A percentile compares a stretch with the other conserved stretches of the same genome.
Conservation (phyloP, 768 basidiomycete genomes). For the Trametes cingulata region DNA sequence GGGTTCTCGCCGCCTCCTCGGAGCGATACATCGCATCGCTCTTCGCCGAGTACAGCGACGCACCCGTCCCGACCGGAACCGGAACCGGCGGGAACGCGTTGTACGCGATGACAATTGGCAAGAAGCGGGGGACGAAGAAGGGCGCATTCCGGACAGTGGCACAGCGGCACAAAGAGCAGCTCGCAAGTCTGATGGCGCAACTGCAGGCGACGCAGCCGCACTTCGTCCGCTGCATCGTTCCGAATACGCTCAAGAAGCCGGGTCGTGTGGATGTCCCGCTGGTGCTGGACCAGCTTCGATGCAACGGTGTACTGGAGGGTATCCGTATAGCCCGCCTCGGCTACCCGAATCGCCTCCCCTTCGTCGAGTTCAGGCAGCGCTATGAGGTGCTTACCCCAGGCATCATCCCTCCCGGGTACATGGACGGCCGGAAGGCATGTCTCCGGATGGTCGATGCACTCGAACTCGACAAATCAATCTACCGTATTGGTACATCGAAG, state of each 20-base stretch:
- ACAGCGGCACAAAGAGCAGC: conserved; percentile 95
- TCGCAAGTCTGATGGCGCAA: conserved; percentile 87
- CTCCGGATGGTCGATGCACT: conserved; percentile 86
- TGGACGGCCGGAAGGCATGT: conserved; percentile 96
- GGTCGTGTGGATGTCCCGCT: conserved; percentile 91
- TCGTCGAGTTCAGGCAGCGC: conserved; percentile 95
- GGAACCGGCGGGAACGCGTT: conserved; percentile 42
- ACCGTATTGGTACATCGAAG: conserved; percentile 94
- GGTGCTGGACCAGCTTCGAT: conserved; percentile 93
- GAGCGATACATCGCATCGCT: conserved; percentile 81
- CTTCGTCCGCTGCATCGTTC: conserved; percentile 97
- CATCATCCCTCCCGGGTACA: conserved; percentile 91
- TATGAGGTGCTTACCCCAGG: conserved; percentile 96
- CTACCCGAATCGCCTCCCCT: conserved; percentile 95
- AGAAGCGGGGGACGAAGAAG: conserved; percentile 83
- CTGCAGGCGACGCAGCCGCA: conserved; percentile 94
- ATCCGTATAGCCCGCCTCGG: conserved; percentile 97
- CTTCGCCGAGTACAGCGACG: conserved; percentile 79
- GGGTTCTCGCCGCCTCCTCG: conserved; percentile 79
- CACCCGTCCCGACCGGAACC: conserved; percentile 34
- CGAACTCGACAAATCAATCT: conserved; percentile 81
- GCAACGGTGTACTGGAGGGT: conserved; percentile 98
- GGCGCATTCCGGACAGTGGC: conserved; percentile 96
- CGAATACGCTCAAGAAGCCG: conserved; percentile 89
- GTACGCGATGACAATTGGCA: conserved; percentile 42